Conservation (phyloP, 371 early-diverging fungal genomes). For the Sporodiniella umbellata region DNA sequence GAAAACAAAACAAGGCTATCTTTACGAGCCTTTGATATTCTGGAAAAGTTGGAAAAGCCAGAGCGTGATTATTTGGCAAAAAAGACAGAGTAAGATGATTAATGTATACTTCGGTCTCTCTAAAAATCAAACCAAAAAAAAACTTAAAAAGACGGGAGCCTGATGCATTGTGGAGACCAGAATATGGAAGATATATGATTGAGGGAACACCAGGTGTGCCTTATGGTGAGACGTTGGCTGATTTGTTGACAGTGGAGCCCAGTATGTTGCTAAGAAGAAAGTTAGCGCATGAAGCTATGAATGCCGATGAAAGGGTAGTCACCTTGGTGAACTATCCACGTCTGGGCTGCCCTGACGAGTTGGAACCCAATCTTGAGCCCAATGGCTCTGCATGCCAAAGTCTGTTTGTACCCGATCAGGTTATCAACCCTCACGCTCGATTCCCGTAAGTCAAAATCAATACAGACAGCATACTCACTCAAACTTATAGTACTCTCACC, state of each 20-base stretch:
- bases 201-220: conserved; percentile 94
- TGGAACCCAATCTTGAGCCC: conserved; percentile 71
- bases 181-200: conserved; percentile 95
- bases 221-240: conserved; percentile 82
- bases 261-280: conserved; percentile 88
- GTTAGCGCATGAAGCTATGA: conserved; percentile 63
- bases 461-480: background rate
- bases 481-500: conserved; percentile 73
- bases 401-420: conserved; percentile 92
- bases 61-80: conserved; percentile 61
- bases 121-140: background rate
- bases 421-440: conserved; percentile 93
- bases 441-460: conserved; percentile 70
- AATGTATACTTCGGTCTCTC: background rate
- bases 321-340: conserved; percentile 89
- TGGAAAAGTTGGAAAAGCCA: conserved; percentile 70
- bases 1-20: conserved; percentile 72
- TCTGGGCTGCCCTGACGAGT: conserved; percentile 77
- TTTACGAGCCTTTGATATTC: conserved; percentile 81
- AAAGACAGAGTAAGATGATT: conserved; percentile 25
- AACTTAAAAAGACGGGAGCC: conserved; percentile 20
- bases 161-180: conserved; percentile 90
- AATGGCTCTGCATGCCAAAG: conserved; percentile 70
- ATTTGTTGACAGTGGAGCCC: conserved; percentile 79
- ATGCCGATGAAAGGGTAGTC: conserved; percentile 71